phyloP scores from a whole-genome alignment of 495 filamentous ascomycete genomes.

The Penicillium soppii region DNA sequence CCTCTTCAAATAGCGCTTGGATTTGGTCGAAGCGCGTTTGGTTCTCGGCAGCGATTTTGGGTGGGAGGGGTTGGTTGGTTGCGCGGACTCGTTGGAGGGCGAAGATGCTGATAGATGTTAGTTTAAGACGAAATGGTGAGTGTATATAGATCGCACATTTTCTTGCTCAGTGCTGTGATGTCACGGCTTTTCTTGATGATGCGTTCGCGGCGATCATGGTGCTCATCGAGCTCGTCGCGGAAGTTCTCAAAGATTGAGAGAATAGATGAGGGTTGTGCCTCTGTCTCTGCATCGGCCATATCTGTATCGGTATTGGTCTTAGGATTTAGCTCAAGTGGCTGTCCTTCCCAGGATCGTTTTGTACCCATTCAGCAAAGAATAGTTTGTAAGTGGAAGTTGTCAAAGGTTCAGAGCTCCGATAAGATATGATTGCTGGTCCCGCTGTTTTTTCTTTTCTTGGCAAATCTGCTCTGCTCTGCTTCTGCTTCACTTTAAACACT shows the following conservation, averaged over 20 bases:
- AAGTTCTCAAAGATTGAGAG: constrained; percentile 82
- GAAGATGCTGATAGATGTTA: constrained; percentile 67
- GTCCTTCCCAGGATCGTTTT: constrained; percentile 62
- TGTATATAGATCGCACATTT: constrained; percentile 62
- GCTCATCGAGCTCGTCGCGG: constrained; percentile 85
- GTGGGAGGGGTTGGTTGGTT: constrained; percentile 61
- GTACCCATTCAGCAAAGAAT: constrained; percentile 36
- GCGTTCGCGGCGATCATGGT: constrained; percentile 88
- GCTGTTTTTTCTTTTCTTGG: not conserved
- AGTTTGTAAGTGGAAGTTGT: constrained; percentile 9
- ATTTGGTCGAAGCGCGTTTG: constrained; percentile 66
- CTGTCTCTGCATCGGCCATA: constrained; percentile 25
- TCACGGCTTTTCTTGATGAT: constrained; percentile 87
- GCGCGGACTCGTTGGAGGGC: constrained; percentile 78
- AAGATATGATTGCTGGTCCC: constrained; percentile 13
- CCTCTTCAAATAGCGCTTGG: constrained; percentile 58
- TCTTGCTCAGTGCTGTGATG: constrained; percentile 92
- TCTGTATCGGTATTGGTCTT: constrained; percentile 15
- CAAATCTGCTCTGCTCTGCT: not conserved
- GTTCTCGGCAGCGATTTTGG: constrained; percentile 62
- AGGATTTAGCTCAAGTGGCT: constrained; percentile 37
- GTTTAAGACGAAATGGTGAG: not conserved
- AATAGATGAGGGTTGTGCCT: constrained; percentile 32
- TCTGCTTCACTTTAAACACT: too few relatives aligned
- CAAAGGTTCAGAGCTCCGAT: constrained; percentile 12